Percentiles rank a stretch among this genome's conserved stretches.
Evolutionary conservation across 1,284 basidiomycete species (phyloP).

Genomic region (Leccinum ponderosum): DNA sequence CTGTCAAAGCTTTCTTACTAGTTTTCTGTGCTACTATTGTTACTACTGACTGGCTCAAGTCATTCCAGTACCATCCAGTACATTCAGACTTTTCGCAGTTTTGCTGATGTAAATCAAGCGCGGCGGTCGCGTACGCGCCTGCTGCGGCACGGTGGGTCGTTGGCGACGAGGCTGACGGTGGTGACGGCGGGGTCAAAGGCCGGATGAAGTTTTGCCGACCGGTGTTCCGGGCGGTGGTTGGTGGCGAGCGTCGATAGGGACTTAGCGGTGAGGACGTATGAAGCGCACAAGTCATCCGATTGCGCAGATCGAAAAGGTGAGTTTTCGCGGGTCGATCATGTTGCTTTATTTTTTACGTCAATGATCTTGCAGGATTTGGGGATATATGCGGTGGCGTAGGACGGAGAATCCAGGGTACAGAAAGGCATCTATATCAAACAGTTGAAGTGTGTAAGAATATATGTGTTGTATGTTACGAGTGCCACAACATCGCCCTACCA

Average conservation of each 20-base stretch:
- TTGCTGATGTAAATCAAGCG: constrained; percentile 34
- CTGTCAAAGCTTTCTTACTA: too few species aligned
- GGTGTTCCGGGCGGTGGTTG: constrained; percentile 50
- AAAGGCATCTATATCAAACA: background rate
- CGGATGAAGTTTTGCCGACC: constrained; percentile 86
- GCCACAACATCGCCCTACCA: background rate
- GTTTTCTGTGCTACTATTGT: too few species aligned
- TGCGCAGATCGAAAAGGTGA: constrained; percentile 72
- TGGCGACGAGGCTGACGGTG: constrained; percentile 49
- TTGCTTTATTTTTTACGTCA: background rate
- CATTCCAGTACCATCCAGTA: too few species aligned
- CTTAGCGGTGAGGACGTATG: constrained; percentile 64
- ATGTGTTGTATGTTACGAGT: background rate
- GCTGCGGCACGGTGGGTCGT: constrained; percentile 71
- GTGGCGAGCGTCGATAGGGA: constrained; percentile 52
- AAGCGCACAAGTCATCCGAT: constrained; percentile 68
- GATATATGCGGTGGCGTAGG: background rate
- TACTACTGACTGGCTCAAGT: too few species aligned
- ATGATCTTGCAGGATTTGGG: constrained; percentile 3
- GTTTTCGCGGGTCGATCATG: background rate
- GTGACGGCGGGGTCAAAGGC: constrained; percentile 59
- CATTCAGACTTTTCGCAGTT: too few species aligned
- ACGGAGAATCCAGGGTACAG: background rate
- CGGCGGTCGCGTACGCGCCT: constrained; percentile 38
- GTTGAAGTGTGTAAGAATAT: background rate